phyloP scores from a whole-genome alignment of 1,284 basidiomycete species.

The Schizophyllum commune region DNA sequence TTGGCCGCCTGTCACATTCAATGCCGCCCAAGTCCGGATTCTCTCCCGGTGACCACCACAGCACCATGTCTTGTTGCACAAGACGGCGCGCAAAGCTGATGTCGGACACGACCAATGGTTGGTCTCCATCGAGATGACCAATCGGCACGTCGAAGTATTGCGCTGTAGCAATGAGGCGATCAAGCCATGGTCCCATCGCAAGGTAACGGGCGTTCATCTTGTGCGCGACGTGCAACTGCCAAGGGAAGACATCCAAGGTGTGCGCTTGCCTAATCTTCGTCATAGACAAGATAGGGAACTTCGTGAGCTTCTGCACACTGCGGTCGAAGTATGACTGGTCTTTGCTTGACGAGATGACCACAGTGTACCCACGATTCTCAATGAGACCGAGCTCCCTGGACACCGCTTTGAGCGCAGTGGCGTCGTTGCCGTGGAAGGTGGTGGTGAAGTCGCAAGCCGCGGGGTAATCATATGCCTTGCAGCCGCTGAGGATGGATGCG shows the following conservation, averaged over 20 bases:
- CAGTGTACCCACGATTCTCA: conserved; percentile 63
- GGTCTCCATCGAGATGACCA: conserved; percentile 87
- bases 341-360: conserved; percentile 84
- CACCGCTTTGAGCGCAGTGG: conserved; percentile 79
- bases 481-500: background rate
- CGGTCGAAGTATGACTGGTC: conserved; percentile 82
- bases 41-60: conserved; percentile 95
- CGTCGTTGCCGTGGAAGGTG: conserved; percentile 75
- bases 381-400: conserved; percentile 79
- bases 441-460: conserved; percentile 64
- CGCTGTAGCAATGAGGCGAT: conserved; percentile 76
- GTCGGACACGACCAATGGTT: conserved; percentile 82
- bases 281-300: conserved; percentile 88
- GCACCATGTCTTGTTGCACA: conserved; percentile 79
- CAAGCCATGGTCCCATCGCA: conserved; percentile 72
- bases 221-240: conserved; percentile 64
- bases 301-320: conserved; percentile 63
- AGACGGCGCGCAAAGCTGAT: conserved; percentile 87
- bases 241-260: conserved; percentile 69
- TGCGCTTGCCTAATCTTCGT: conserved; percentile 70
- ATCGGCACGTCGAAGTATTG: conserved; percentile 92
- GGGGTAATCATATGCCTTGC: conserved; percentile 48
- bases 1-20: conserved; percentile 77
- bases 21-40: conserved; percentile 93
- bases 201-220: conserved; percentile 87